Base-by-base conservation (phyloP, 2,329 filamentous ascomycete genomes). In the Magnaporthiopsis poae region DNA sequence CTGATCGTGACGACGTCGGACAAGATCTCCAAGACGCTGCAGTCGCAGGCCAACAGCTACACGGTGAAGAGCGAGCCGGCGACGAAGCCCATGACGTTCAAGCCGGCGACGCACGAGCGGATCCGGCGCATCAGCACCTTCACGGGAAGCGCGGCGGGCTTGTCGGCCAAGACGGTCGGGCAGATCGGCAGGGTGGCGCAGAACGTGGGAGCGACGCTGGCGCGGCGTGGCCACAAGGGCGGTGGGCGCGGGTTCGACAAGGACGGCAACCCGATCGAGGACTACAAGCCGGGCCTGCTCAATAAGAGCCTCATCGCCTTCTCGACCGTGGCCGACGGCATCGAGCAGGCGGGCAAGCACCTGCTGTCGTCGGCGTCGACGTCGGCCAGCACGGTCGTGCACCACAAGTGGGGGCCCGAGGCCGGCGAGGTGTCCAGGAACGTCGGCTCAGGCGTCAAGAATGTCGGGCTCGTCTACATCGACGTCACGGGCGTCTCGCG, bases 301-400 rank as follows among this genome's bases (percentile, higher is more conserved):
- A 99, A 99, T 80, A 97, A 96, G 82, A 92, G 89, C 69, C 81
- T 99, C 80, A 98, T 99, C 81, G 95, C 95, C 0, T 98, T 98
- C 76, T 92, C 90, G 59, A 99, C 95, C 0, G 86, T 99, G 61
- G 91, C 92, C 31, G 95, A 99, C 73, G 95, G 95, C 56, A 90
- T 98, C 67, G 93, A 96, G 71, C 89, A 96, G 71, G 90, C 91
- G 1, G 90, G 92, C 1, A 89, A 89, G 65, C 90, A 87, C 69
- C 80, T 99, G 36, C 82, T 99, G 36, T 86, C 84, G 5, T 88
- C 88, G 12, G 86, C 89, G 2, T 89, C 91, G 3, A 82, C 84
- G 1, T 92, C 94, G n/a, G 90, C 94, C 31, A 92, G 87, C 52
- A 91, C 89, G 0, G 88, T 97, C 65, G 91, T 98, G 3, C 85